Conservation (phyloP, 441 rosid species). For the Bocquillonia castaneifolia region DNA sequence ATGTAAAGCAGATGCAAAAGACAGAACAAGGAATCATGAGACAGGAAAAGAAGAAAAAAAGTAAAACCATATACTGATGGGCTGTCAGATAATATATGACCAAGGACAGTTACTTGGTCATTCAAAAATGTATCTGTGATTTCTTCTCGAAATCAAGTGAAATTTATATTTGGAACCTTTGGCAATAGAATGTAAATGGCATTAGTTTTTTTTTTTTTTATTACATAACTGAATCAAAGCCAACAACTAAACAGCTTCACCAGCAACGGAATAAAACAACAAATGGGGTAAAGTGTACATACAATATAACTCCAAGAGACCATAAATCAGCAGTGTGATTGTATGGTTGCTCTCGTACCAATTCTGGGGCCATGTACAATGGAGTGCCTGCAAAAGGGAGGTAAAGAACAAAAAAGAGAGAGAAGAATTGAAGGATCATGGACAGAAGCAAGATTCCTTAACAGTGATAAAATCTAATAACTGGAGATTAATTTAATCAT, state of each 20-base stretch:
- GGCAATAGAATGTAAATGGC: not conserved
- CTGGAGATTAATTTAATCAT: not conserved
- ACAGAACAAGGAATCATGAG: not conserved
- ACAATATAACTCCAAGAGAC: constrained; percentile 99
- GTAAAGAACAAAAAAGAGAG: constrained; percentile 16
- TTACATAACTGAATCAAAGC: not conserved
- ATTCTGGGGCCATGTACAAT: constrained; percentile 96
- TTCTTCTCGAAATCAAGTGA: not conserved
- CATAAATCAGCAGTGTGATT: constrained; percentile 96
- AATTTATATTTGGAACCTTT: not conserved
- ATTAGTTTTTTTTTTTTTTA: not conserved
- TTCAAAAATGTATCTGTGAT: too few relatives aligned
- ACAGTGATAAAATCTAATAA: not conserved
- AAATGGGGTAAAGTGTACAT: constrained; percentile 26
- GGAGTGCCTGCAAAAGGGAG: constrained; percentile 99
- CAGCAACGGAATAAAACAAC: not conserved
- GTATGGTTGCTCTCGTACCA: constrained; percentile 96
- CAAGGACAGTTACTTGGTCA: not conserved
- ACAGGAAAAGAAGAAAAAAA: not conserved
- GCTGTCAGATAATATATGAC: not conserved
- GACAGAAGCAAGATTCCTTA: constrained; percentile 3
- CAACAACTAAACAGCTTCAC: not conserved
- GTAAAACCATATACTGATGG: not conserved
- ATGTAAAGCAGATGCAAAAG: not conserved
- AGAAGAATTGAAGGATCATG: constrained; percentile 1